Conservation (phyloP, 2,329 filamentous ascomycete genomes). For the Curvularia eragrostidis region DNA sequence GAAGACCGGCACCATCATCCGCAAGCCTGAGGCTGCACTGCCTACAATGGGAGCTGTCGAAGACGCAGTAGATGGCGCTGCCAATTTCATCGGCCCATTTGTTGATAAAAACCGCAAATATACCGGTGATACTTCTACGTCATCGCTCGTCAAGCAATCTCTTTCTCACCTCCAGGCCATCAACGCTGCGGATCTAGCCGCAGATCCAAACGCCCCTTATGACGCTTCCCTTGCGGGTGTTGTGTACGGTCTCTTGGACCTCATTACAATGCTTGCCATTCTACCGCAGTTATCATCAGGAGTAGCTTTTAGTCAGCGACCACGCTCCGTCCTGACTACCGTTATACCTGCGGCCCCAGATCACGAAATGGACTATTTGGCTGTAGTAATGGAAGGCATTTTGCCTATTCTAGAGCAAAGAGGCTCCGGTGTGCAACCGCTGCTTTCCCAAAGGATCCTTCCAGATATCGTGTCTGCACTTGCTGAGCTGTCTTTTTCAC, state of each 20-base stretch:
- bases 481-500: conserved; percentile 46
- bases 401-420: conserved; percentile 36
- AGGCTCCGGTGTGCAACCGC: conserved; percentile 45
- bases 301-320: conserved; percentile 44
- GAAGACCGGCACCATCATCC: background rate
- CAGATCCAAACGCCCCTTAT: conserved; percentile 45
- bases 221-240: conserved; percentile 48
- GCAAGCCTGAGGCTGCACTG: background rate
- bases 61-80: conserved; percentile 43
- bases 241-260: conserved; percentile 50
- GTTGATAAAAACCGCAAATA: conserved; percentile 28
- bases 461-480: conserved; percentile 46
- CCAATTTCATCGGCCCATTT: conserved; percentile 42
- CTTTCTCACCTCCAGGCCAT: conserved; percentile 43
- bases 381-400: conserved; percentile 24
- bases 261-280: conserved; percentile 43
- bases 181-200: conserved; percentile 42
- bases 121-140: conserved; percentile 13
- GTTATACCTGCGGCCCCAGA: conserved; percentile 18
- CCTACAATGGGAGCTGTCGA: conserved; percentile 39
- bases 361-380: conserved; percentile 23
- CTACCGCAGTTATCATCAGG: conserved; percentile 45
- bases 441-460: conserved; percentile 44
- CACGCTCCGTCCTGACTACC: conserved; percentile 41
- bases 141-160: conserved; percentile 36